These are phyloP conservation scores for Arthrobotrys musiformis DNA, from an alignment of 2,329 filamentous ascomycete genomes.

Conservation along the genomic window DNA sequence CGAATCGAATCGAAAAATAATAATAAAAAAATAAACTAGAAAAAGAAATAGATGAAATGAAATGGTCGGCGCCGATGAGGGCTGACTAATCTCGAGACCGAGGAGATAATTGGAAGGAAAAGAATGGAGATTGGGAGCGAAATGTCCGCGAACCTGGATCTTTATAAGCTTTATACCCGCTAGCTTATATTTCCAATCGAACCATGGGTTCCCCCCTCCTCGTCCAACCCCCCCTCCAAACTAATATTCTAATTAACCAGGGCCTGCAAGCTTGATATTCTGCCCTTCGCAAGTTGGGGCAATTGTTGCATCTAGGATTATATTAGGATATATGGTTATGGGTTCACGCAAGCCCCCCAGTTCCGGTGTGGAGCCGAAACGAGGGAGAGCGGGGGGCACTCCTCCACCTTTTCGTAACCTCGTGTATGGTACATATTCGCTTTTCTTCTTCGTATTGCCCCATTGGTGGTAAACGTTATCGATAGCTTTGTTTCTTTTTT, in stretches of 20 bases:
- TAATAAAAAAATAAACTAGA: neutral
- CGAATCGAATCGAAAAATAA: neutral
- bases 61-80: conserved; percentile 1
- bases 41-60: too few species aligned
- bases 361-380: conserved; percentile 28
- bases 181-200: too few species aligned
- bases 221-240: neutral
- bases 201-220: neutral
- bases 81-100: neutral
- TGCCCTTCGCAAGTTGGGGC: neutral
- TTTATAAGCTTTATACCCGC: conserved; percentile 36
- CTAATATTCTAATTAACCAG: conserved; percentile 24
- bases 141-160: conserved; percentile 8
- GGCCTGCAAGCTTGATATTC: neutral
- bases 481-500: neutral
- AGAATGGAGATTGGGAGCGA: neutral
- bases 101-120: neutral
- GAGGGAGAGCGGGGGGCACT: conserved; percentile 5
- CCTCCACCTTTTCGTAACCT: conserved; percentile 37
- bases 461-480: conserved; percentile 4
- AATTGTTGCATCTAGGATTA: conserved; percentile 1
- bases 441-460: neutral
- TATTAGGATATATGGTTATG: conserved; percentile 20
- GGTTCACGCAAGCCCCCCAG: neutral
- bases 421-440: neutral